Conservation (phyloP, 2,329 filamentous ascomycete species). For the Fusarium anthophilum region DNA sequence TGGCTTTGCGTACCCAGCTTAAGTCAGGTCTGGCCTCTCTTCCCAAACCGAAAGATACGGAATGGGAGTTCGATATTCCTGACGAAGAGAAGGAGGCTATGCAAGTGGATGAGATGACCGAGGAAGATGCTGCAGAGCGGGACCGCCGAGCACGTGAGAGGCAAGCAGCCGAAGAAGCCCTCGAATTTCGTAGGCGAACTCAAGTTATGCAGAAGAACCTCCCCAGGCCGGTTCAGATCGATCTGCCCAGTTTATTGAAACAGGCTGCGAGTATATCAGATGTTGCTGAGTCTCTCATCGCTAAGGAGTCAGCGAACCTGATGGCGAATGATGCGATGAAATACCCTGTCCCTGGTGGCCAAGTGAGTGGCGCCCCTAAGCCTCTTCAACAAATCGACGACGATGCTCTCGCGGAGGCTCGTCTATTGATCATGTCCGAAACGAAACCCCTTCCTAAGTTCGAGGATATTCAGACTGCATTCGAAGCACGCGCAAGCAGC, state of each 20-base stretch:
- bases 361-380: constrained; percentile 69
- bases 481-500: constrained; percentile 62
- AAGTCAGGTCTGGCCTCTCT: constrained; percentile 80
- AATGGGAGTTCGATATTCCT: constrained; percentile 93
- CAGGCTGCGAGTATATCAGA: constrained; percentile 69
- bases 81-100: constrained; percentile 76
- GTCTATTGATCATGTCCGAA: constrained; percentile 79
- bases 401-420: constrained; percentile 75
- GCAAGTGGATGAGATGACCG: constrained; percentile 58
- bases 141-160: constrained; percentile 81
- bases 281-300: constrained; percentile 74
- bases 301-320: constrained; percentile 79
- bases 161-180: constrained; percentile 75
- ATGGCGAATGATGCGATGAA: constrained; percentile 83
- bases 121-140: constrained; percentile 73
- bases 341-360: constrained; percentile 75
- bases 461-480: constrained; percentile 63
- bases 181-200: constrained; percentile 84
- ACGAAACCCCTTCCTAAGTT: constrained; percentile 60
- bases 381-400: constrained; percentile 75
- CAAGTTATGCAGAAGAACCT: constrained; percentile 90
- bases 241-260: constrained; percentile 74
- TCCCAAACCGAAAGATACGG: constrained; percentile 90
- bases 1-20: constrained; percentile 74
- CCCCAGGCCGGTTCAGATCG: constrained; percentile 78